Conservation (phyloP, 2,329 filamentous ascomycete genomes). For the Talaromyces sp. region DNA sequence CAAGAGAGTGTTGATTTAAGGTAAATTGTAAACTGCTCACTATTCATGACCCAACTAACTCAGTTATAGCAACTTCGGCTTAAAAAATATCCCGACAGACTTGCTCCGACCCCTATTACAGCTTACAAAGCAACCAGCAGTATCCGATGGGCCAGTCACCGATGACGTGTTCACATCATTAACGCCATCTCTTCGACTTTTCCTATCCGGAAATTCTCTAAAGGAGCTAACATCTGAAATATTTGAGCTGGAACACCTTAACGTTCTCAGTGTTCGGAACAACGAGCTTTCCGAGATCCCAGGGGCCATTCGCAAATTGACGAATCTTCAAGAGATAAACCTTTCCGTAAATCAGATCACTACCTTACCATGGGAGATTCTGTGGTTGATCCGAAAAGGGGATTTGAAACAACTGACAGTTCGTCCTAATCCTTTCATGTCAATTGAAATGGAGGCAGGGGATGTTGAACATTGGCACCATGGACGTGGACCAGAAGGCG, state of each 20-base stretch:
- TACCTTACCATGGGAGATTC: conserved; percentile 45
- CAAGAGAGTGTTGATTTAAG: conserved; percentile 46
- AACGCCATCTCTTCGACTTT: conserved; percentile 43
- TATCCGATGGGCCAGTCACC: conserved; percentile 32
- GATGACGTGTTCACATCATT: conserved; percentile 40
- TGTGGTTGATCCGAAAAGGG: conserved; percentile 39
- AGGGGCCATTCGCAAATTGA: conserved; percentile 40
- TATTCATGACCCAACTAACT: background rate
- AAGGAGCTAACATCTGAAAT: conserved; percentile 37
- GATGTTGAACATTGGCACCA: conserved; percentile 35
- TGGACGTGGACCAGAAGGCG: background rate
- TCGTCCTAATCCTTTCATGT: conserved; percentile 40
- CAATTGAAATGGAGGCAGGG: conserved; percentile 27
- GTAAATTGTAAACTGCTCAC: conserved; percentile 24
- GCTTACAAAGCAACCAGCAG: conserved; percentile 39
- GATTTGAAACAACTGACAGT: conserved; percentile 39
- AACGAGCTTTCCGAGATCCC: conserved; percentile 45
- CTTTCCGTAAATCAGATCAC: conserved; percentile 43
- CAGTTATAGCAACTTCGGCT: conserved; percentile 30
- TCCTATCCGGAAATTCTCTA: conserved; percentile 43
- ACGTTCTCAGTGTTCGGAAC: conserved; percentile 45
- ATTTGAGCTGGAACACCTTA: conserved; percentile 41
- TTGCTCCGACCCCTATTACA: conserved; percentile 38
- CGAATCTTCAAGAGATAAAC: conserved; percentile 44
- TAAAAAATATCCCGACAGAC: conserved; percentile 31